Conservation (phyloP, 1,139 yeast species). For the Zygoascus hellenicus region DNA sequence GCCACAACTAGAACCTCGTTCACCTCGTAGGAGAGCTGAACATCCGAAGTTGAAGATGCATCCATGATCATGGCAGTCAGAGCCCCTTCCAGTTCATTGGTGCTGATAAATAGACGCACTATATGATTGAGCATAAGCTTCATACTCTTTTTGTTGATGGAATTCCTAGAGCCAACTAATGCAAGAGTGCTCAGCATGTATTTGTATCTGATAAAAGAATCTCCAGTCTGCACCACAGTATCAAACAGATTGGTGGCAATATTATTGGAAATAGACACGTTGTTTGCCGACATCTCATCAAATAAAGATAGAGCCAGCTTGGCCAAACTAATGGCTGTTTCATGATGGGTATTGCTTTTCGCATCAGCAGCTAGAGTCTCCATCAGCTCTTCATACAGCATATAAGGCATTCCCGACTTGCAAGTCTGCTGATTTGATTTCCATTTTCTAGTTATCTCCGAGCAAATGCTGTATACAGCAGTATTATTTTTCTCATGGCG, state of each 20-base stretch:
- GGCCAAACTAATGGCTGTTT: conserved; percentile 6
- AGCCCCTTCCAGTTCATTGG: conserved; percentile 25
- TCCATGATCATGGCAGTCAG: conserved; percentile 23
- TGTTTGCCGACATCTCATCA: conserved; percentile 11
- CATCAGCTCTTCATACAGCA: conserved; percentile 7
- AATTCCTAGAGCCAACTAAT: conserved; percentile 1
- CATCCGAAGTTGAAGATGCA: conserved; percentile 16
- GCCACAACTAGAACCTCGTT: conserved; percentile 29
- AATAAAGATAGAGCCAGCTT: conserved; percentile 13
- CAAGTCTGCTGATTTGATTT: not conserved
- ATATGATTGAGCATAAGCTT: conserved; percentile 14
- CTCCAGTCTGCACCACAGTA: conserved; percentile 15
- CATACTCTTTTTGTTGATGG: conserved; percentile 1
- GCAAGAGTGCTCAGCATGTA: conserved; percentile 6
- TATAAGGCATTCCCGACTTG: conserved; percentile 2
- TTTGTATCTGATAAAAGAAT: conserved; percentile 14
- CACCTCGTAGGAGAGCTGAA: conserved; percentile 21
- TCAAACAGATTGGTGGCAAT: conserved; percentile 14
- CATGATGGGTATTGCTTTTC: not conserved
- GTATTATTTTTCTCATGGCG: not conserved
- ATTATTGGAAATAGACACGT: conserved; percentile 9
- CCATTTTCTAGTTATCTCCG: conserved; percentile 2
- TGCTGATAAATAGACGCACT: conserved; percentile 21
- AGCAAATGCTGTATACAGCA: conserved; percentile 4
- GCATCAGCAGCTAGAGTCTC: conserved; percentile 8